phyloP scores from a whole-genome alignment of 2,329 filamentous ascomycete species.

The Cladosporium sp. region DNA sequence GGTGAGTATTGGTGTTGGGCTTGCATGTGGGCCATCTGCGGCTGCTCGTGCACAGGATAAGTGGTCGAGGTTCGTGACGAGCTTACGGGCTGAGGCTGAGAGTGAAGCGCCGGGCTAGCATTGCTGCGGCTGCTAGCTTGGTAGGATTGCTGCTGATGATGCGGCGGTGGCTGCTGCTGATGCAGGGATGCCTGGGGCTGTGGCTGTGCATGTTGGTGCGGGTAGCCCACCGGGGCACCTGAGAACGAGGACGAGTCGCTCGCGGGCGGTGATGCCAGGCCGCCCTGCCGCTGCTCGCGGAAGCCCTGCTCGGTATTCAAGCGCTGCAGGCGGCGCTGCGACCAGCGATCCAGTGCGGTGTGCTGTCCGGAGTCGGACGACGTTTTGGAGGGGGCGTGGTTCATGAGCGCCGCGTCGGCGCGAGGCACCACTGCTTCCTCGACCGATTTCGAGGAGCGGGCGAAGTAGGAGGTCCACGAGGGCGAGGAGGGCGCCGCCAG shows the following conservation, averaged over 20 bases:
- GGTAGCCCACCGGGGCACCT: constrained; percentile 22
- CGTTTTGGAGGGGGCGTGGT: constrained; percentile 34
- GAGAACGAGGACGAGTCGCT: constrained; percentile 25
- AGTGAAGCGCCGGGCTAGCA: constrained; percentile 32
- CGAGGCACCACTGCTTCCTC: constrained; percentile 20
- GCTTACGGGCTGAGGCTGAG: constrained; percentile 25
- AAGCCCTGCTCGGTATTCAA: constrained; percentile 44
- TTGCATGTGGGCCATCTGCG: constrained; percentile 20
- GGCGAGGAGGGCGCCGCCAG: constrained; percentile 21
- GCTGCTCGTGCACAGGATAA: constrained; percentile 26
- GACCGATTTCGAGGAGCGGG: constrained; percentile 17
- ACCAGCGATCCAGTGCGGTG: constrained; percentile 39
- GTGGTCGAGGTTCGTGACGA: constrained; percentile 24
- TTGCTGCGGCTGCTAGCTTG: constrained; percentile 24
- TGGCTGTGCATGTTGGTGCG: constrained; percentile 23
- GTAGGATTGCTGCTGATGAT: constrained; percentile 11
- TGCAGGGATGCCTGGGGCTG: constrained; percentile 35
- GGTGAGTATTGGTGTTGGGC: constrained; percentile 30
- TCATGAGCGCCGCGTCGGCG: constrained; percentile 33
- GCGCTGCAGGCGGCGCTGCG: constrained; percentile 42
- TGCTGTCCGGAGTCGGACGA: constrained; percentile 39
- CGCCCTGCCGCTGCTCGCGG: constrained; percentile 40
- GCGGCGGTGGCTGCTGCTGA: constrained; percentile 35
- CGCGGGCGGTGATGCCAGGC: constrained; percentile 28
- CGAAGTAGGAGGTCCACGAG: constrained; percentile 12